A percentile compares a stretch with the other conserved stretches of the same genome.
phyloP scores from a whole-genome alignment of 441 rosid genomes.

The Gossypium laxum region DNA sequence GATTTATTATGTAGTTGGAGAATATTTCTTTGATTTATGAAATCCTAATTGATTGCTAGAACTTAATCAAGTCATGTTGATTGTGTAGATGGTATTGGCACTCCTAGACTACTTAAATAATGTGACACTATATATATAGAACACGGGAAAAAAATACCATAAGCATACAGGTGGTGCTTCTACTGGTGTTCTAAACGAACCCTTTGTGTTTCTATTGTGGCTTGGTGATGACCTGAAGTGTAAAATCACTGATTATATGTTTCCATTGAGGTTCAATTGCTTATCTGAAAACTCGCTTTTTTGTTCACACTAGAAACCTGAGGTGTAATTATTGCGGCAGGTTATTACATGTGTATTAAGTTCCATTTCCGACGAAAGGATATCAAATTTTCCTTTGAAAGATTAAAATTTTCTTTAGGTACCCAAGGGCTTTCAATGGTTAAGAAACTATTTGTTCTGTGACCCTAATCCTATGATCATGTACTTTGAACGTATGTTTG shows the following conservation, averaged over 20 bases:
- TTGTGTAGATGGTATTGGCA: not conserved
- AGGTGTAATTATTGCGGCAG: not conserved
- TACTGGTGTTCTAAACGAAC: not conserved
- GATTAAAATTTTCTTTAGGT: not conserved
- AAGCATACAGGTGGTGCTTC: not conserved
- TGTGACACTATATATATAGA: not conserved
- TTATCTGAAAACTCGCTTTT: not conserved
- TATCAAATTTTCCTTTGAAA: not conserved
- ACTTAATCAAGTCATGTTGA: not conserved
- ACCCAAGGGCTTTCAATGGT: not conserved
- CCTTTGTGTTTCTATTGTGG: not conserved
- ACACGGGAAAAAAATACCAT: not conserved
- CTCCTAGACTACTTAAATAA: conserved; percentile 3
- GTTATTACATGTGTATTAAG: not conserved
- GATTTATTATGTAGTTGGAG: not conserved
- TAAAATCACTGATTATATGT: not conserved
- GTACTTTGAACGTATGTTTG: not conserved
- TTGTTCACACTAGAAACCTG: not conserved
- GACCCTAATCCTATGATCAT: not conserved
- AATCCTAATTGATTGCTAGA: not conserved
- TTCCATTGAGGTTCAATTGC: not conserved
- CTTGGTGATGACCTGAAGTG: not conserved
- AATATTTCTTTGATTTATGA: not conserved
- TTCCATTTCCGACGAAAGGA: not conserved
- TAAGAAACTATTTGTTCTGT: not conserved